Evolutionary conservation across 805 yeast species (phyloP).

Genomic region (Ogataea zsoltii): DNA sequence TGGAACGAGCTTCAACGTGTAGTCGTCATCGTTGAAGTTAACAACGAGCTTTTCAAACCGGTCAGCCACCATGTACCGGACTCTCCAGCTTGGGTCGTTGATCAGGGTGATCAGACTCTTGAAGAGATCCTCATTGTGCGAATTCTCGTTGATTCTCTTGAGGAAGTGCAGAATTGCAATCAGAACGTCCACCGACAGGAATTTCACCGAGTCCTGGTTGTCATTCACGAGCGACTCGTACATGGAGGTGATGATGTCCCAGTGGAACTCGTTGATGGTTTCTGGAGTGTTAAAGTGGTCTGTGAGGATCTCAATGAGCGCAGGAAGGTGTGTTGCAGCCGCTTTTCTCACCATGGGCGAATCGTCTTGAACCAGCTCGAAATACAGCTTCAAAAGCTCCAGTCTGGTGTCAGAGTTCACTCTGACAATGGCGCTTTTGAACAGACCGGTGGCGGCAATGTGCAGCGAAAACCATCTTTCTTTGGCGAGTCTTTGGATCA

Average conservation of each 20-base stretch:
- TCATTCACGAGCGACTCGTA: conserved; percentile 76
- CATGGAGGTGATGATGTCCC: conserved; percentile 81
- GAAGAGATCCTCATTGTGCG: conserved; percentile 64
- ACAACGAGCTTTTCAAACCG: conserved; percentile 73
- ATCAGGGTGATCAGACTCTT: conserved; percentile 69
- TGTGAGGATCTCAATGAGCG: conserved; percentile 58
- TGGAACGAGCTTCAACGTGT: conserved; percentile 61
- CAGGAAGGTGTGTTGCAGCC: conserved; percentile 84
- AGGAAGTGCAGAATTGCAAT: conserved; percentile 76
- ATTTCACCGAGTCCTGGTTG: conserved; percentile 92
- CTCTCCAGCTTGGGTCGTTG: conserved; percentile 95
- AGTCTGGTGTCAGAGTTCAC: conserved; percentile 57
- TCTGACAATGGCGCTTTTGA: conserved; percentile 63
- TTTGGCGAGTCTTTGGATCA: conserved; percentile 73
- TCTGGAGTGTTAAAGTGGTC: conserved; percentile 36
- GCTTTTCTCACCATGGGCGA: conserved; percentile 98
- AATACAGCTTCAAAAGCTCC: conserved; percentile 64
- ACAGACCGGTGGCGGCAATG: conserved; percentile 89
- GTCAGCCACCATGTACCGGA: conserved; percentile 97
- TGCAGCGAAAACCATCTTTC: conserved; percentile 95
- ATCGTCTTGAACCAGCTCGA: conserved; percentile 79
- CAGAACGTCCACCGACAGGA: conserved; percentile 83
- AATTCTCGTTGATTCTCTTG: conserved; percentile 53
- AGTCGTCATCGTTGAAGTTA: conserved; percentile 57
- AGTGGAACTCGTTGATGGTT: conserved; percentile 58